phyloP scores from a whole-genome alignment of 2,329 filamentous ascomycete species.

The Neofusicoccum umdonicola region DNA sequence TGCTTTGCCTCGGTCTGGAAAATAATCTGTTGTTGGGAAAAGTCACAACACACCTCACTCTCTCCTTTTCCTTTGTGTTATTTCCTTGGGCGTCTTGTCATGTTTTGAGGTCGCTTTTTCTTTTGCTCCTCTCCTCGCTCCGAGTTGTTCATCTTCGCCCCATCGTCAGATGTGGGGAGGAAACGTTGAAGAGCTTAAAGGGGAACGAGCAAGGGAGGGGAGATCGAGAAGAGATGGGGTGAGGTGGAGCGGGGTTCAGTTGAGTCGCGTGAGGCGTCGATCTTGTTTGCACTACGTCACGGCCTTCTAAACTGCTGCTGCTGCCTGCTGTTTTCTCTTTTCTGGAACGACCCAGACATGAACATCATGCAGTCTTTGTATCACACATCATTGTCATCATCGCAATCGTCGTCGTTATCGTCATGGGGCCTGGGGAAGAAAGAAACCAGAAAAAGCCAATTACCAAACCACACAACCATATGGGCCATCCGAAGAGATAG shows the following conservation, averaged over 20 bases:
- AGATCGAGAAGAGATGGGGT: conserved; percentile 5
- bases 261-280: conserved; percentile 5
- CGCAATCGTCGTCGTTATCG: not conserved
- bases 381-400: not conserved
- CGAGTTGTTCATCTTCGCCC: not conserved
- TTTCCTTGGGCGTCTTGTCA: conserved; percentile 11
- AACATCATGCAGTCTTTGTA: conserved; percentile 11
- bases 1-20: conserved; percentile 3
- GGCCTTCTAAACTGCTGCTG: conserved; percentile 12
- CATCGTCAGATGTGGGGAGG: conserved; percentile 2
- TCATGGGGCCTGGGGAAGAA: not conserved
- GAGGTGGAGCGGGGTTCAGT: conserved; percentile 4
- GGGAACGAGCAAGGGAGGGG: not conserved
- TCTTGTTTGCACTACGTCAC: conserved; percentile 11
- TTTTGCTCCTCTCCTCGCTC: not conserved
- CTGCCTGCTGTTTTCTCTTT: conserved; percentile 1
- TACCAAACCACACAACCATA: not conserved
- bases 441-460: not conserved
- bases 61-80: conserved; percentile 5
- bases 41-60: conserved; percentile 3
- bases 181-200: not conserved
- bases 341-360: conserved; percentile 7
- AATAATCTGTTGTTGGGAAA: conserved; percentile 10
- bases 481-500: not conserved
- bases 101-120: conserved; percentile 11